Base-by-base conservation (phyloP, 805 yeast genomes). In the Saturnispora mendoncae region DNA sequence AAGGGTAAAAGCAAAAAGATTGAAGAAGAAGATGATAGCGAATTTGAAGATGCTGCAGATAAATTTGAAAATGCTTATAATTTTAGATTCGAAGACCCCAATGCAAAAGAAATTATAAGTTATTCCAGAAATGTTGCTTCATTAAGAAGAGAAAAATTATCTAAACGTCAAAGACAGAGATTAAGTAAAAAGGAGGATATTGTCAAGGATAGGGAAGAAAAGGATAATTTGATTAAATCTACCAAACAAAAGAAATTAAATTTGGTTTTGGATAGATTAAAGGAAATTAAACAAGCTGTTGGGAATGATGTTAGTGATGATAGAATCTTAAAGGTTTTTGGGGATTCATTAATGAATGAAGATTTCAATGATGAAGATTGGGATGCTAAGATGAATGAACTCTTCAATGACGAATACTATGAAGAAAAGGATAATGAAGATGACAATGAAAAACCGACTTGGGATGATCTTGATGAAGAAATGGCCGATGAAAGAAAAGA, bases 91-190 rank as follows among this genome's bases (percentile, higher is more conserved):
- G 98, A 92, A 62, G 97, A 88, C 54, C 87, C 95, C 13, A 76
- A 78, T 49, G 74, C 95, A 6, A 85, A 90, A 0, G 96, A 90
- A 54, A 84, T 92, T 60, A 81, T 88, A 15, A 81, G 94, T 14
- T 92, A 90, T 66, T 97, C 97, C 2, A 86, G 98, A 73, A 80
- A 69, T 33, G 96, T 87, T 62, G 94, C 92, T 19, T 86, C 97
- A 0, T 70, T 87, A 56, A 79, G 98, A 65, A 72, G 98, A 57
- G 77, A 81, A 17, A 78, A 77, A 39, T 71, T 78, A 46, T 76
- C 79, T 51, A 61, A 82, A 10, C 76, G 98, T 52, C 86, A 86
- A 67, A 77, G 80, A 61, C 80, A 80, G 61, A 78, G 97, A 66
- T 85, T 84, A 33, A 74, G 71, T 56, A 76, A 78, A 60, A 72